Base-by-base conservation (phyloP, 2,329 filamentous ascomycete species). In the Talaromyces atroroseus region DNA sequence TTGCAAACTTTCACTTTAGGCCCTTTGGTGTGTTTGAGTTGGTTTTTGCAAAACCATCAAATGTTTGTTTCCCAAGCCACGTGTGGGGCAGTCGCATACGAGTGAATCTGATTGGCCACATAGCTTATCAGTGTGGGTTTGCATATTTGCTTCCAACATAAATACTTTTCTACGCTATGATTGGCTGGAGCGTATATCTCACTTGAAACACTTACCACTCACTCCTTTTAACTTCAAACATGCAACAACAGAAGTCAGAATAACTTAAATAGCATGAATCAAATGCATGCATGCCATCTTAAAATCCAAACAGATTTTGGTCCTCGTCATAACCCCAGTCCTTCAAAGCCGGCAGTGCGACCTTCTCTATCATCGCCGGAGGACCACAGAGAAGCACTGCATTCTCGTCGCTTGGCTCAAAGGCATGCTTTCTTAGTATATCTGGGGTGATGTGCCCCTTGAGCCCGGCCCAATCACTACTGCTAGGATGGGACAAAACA, bases 231-330 rank as follows among this genome's bases (percentile, higher is more conserved):
- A n/a, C n/a, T n/a, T n/a, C n/a, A n/a, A n/a, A n/a, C n/a, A n/a
- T n/a, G n/a, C n/a, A n/a, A n/a, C n/a, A n/a, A n/a, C n/a, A n/a
- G n/a, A n/a, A n/a, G n/a, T n/a, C n/a, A n/a, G n/a, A n/a, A n/a
- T n/a, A n/a, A n/a, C n/a, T n/a, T n/a, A n/a, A n/a, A n/a, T n/a
- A 29, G 26, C 5, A 29, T 16, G 8, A 36, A 11, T 8, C 32
- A 16, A 16, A 36, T 2, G 16, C 26, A 36, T 36, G 11, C 32
- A 16, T 16, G 32, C 14, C 14, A 11, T 2, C 6, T 68, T 91
- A 87, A 56, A 90, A 82, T 10, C 75, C 74, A 63, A 78, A 78
- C 38, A 77, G 58, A 57, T 77, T 75, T 61, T 71, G 65, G 46
- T 76, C 76, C 61, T 78, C 74, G 29, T 66, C 63, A 56, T 76